A percentile compares a stretch with the other conserved stretches of the same genome.
phyloP scores from a whole-genome alignment of 2,329 filamentous ascomycete species.

The Paracamarosporium sp. region DNA sequence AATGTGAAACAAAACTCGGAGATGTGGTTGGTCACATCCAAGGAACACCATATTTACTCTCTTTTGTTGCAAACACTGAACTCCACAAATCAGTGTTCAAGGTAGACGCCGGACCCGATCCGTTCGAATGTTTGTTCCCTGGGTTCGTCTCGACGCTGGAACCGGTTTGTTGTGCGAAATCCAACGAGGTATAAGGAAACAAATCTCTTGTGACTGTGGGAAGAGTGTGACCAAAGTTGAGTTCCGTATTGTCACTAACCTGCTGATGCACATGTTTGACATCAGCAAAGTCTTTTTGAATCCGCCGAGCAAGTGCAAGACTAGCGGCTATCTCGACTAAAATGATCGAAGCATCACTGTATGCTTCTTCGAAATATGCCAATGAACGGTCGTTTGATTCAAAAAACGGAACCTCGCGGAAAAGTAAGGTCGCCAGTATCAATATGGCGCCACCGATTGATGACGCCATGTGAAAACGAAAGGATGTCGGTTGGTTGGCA shows the following conservation, averaged over 20 bases:
- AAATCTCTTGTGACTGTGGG: constrained; percentile 23
- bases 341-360: constrained; percentile 17
- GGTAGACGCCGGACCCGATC: background rate
- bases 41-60: constrained; percentile 15
- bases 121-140: background rate
- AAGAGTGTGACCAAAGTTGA: background rate
- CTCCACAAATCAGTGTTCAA: constrained; percentile 12
- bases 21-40: constrained; percentile 14
- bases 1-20: background rate
- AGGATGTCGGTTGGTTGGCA: constrained; percentile 10
- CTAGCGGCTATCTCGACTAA: constrained; percentile 22
- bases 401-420: constrained; percentile 17
- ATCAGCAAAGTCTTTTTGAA: constrained; percentile 25
- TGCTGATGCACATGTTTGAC: background rate
- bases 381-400: constrained; percentile 8
- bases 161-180: constrained; percentile 20
- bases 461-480: constrained; percentile 24
- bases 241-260: background rate
- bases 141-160: background rate
- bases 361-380: constrained; percentile 17
- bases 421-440: constrained; percentile 24
- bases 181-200: constrained; percentile 32
- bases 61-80: constrained; percentile 4
- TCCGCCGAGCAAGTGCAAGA: constrained; percentile 25
- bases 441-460: constrained; percentile 28